These are phyloP conservation scores for Puccinia horiana DNA, from an alignment of 1,284 basidiomycete species.

Conservation along the genomic window DNA sequence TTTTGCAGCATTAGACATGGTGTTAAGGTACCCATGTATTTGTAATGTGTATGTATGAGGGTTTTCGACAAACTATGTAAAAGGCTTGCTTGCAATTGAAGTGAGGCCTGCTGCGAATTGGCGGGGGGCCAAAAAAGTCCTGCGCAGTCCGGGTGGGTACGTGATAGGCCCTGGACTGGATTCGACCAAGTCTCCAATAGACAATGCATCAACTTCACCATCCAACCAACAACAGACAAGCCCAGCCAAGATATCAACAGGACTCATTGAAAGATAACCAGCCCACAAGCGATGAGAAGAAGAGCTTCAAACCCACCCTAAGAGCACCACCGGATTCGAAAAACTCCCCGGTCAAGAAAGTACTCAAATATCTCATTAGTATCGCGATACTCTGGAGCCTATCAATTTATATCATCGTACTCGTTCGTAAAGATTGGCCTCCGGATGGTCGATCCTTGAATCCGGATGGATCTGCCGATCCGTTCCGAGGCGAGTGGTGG, in stretches of 20 bases:
- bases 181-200: no score
- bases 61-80: no score
- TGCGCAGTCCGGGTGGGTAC: no score
- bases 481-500: conserved; percentile 45
- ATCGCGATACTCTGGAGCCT: not conserved
- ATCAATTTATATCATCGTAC: not conserved
- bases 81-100: no score
- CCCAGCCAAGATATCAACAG: no score
- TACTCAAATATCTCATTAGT: not conserved
- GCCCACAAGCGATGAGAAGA: not conserved
- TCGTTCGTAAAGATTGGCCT: conserved; percentile 25
- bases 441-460: not conserved
- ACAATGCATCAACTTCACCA: not conserved
- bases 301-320: not conserved
- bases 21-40: no score
- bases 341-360: not conserved
- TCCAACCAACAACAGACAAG: not conserved
- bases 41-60: no score
- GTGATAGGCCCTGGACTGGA: no score
- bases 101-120: no score
- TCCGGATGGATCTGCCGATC: not conserved
- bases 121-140: no score
- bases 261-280: not conserved
- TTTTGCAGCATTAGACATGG: no score
- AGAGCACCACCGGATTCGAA: not conserved